These are phyloP conservation scores for Protomyces pachydermus DNA, from an alignment of 1,139 yeast genomes.

Conservation along the genomic window DNA sequence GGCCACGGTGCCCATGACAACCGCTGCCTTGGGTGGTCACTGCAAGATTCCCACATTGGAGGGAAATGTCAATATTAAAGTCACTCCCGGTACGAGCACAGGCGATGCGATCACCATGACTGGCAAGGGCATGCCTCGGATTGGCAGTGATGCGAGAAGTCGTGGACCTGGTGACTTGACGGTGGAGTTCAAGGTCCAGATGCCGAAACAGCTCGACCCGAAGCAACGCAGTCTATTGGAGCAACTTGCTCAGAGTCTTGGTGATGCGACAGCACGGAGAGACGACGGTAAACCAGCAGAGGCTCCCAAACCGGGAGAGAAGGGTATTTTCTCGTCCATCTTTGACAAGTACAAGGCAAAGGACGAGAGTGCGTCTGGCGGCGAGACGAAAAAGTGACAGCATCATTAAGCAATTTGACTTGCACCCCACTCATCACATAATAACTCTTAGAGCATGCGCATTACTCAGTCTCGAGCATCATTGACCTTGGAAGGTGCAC, in stretches of 20 bases:
- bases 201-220: constrained; percentile 38
- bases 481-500: constrained; percentile 18
- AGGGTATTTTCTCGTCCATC: constrained; percentile 12
- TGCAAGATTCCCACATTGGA: constrained; percentile 78
- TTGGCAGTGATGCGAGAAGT: constrained; percentile 38
- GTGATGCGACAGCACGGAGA: constrained; percentile 66
- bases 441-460: neutral
- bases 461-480: neutral
- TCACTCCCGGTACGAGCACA: constrained; percentile 80
- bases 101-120: constrained; percentile 74
- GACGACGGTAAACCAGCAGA: constrained; percentile 2
- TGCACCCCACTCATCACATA: neutral
- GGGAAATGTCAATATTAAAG: constrained; percentile 59
- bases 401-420: neutral
- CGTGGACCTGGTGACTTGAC: constrained; percentile 59
- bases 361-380: neutral
- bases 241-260: constrained; percentile 85
- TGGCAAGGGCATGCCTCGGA: constrained; percentile 79
- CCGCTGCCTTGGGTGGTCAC: constrained; percentile 93
- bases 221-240: constrained; percentile 75
- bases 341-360: constrained; percentile 25
- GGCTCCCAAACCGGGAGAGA: neutral
- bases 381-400: neutral
- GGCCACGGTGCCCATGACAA: constrained; percentile 78
- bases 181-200: constrained; percentile 66